Conservation (phyloP, 2,329 filamentous ascomycete genomes). For the Colletotrichum sp. region DNA sequence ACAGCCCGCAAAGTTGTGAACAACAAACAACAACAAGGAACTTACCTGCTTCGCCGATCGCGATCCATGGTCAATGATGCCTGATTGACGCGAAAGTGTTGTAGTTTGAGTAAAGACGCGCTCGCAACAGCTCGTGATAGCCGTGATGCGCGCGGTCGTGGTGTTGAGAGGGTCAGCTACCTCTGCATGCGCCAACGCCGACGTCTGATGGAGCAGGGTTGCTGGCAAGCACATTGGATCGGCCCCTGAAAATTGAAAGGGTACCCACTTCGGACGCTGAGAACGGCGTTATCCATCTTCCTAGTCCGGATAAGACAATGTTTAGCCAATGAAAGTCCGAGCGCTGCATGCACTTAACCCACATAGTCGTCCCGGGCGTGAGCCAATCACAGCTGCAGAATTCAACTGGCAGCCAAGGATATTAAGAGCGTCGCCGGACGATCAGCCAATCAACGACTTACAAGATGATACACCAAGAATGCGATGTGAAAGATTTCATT, state of each 20-base stretch:
- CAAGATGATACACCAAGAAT: neutral
- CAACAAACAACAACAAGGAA: neutral
- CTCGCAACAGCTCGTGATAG: neutral
- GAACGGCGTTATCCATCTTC: neutral
- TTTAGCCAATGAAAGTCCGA: neutral
- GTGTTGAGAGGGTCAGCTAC: neutral
- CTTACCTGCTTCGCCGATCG: constrained; percentile 42
- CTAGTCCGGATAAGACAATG: neutral
- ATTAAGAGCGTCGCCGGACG: neutral
- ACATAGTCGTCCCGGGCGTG: neutral
- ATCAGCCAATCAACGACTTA: neutral
- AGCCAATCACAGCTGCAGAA: neutral
- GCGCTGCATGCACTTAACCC: neutral
- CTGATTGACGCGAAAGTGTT: neutral
- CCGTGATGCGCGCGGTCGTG: constrained; percentile 2
- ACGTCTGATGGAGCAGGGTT: constrained; percentile 18
- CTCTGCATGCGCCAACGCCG: neutral
- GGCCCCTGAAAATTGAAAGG: neutral
- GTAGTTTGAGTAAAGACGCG: neutral
- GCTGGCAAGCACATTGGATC: neutral
- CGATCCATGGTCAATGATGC: constrained; percentile 35
- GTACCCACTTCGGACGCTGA: neutral
- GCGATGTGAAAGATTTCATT: neutral
- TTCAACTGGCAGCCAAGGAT: neutral
- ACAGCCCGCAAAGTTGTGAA: neutral